Conservation (phyloP, 2,329 filamentous ascomycete genomes). For the Sporothrix variecibatus region DNA sequence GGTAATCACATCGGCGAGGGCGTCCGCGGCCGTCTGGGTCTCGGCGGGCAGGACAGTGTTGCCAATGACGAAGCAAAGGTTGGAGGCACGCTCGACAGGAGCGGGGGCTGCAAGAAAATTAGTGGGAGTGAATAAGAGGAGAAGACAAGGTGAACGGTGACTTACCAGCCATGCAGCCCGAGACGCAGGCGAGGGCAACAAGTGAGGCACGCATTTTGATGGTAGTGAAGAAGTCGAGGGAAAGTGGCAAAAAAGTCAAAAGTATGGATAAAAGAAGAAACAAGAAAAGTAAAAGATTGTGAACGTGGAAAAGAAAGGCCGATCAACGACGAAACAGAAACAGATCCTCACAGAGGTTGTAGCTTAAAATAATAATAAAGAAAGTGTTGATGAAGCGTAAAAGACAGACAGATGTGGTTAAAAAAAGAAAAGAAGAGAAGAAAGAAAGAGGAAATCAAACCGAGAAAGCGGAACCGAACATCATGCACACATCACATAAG, state of each 20-base stretch:
- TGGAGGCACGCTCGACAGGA: constrained; percentile 23
- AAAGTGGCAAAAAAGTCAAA: not conserved
- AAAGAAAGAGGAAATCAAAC: constrained; percentile 3
- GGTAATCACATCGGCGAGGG: constrained; percentile 49
- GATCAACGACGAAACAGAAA: constrained; percentile 29
- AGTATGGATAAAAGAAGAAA: not conserved
- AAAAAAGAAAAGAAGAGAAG: not conserved
- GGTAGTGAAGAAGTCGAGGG: not conserved
- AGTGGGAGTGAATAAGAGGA: not conserved
- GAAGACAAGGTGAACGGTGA: not conserved
- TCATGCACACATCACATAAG: not conserved
- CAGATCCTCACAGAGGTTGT: constrained; percentile 21
- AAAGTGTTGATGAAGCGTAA: not conserved
- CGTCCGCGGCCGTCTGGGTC: constrained; percentile 45
- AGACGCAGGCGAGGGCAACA: constrained; percentile 24
- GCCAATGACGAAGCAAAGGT: constrained; percentile 57
- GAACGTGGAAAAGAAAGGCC: not conserved
- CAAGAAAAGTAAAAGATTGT: not conserved
- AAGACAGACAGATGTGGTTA: constrained; percentile 1
- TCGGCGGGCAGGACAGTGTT: constrained; percentile 53
- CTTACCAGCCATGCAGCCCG: constrained; percentile 28
- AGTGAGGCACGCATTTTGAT: constrained; percentile 29
- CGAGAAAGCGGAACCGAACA: constrained; percentile 7
- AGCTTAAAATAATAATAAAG: not conserved
- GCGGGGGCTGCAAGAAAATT: not conserved